phyloP scores from a whole-genome alignment of 2,329 filamentous ascomycete species.

The Orbilia brochopaga region DNA sequence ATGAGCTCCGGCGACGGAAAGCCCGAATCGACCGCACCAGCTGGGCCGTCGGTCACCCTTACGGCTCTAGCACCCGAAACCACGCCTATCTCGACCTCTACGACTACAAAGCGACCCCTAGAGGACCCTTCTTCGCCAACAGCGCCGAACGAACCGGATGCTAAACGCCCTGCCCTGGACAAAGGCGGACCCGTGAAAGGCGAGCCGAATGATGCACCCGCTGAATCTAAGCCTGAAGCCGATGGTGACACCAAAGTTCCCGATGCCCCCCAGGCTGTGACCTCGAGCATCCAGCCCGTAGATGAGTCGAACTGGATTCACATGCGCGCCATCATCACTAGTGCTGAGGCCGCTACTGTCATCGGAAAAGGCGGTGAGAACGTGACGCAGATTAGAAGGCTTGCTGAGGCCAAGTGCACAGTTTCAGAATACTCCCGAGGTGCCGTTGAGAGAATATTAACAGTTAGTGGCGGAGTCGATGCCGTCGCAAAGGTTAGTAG shows the following conservation, averaged over 20 bases:
- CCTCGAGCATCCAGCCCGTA: slow-evolving; percentile 65
- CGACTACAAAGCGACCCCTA: slow-evolving; percentile 85
- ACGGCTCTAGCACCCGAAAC: slow-evolving; percentile 61
- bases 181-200: slow-evolving; percentile 74
- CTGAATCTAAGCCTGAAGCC: slow-evolving; percentile 63
- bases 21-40: slow-evolving; percentile 40
- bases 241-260: slow-evolving; percentile 74
- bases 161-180: slow-evolving; percentile 93
- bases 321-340: slow-evolving; percentile 94
- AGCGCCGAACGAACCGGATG: slow-evolving; percentile 90
- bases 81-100: slow-evolving; percentile 60
- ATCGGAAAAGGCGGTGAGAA: slow-evolving; percentile 99
- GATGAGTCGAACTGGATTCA: slow-evolving; percentile 98
- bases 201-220: slow-evolving; percentile 60
- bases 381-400: slow-evolving; percentile 91
- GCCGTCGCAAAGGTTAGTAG: slow-evolving; percentile 85
- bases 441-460: slow-evolving; percentile 95
- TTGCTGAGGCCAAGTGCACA: slow-evolving; percentile 97
- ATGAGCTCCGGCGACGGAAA: slow-evolving; percentile 58
- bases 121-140: slow-evolving; percentile 97
- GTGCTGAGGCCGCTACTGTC: slow-evolving; percentile 93
- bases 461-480: slow-evolving; percentile 94
- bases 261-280: slow-evolving; percentile 61
- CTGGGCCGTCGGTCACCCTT: slow-evolving; percentile 34
- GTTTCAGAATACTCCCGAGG: slow-evolving; percentile 98